These are phyloP conservation scores for Fusarium sp. DNA, from an alignment of 2,329 filamentous ascomycete genomes.

Conservation along the genomic window DNA sequence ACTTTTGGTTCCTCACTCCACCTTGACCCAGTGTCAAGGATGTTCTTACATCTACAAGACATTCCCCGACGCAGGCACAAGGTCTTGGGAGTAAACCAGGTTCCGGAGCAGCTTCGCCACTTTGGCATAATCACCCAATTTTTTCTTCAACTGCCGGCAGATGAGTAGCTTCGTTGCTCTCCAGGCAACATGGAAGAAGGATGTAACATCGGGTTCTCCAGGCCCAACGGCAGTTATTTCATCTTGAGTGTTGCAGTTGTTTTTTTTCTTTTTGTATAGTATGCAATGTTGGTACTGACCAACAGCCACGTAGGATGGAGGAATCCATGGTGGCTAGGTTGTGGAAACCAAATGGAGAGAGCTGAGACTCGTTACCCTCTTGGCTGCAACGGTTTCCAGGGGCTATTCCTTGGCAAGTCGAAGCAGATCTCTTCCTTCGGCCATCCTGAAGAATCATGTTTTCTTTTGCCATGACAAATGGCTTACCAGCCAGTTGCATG, in stretches of 20 bases:
- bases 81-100: background rate
- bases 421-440: background rate
- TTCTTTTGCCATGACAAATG: conserved; percentile 1
- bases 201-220: background rate
- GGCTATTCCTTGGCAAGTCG: background rate
- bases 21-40: conserved; percentile 15
- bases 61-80: background rate
- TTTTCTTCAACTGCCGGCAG: background rate
- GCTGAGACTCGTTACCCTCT: background rate
- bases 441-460: background rate
- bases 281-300: background rate
- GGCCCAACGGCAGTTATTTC: background rate
- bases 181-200: background rate
- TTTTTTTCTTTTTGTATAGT: background rate
- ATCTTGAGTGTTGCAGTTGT: background rate
- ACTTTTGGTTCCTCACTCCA: conserved; percentile 14
- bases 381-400: background rate
- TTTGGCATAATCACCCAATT: background rate
- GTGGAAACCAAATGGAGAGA: background rate
- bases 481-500: background rate
- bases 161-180: background rate
- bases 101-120: background rate
- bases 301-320: background rate
- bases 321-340: background rate
- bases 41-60: background rate